Evolutionary conservation across 176 grass and related monocot genomes (phyloP), one percentile per base, ranked within the genome.

Genomic region (Carex parvula): DNA sequence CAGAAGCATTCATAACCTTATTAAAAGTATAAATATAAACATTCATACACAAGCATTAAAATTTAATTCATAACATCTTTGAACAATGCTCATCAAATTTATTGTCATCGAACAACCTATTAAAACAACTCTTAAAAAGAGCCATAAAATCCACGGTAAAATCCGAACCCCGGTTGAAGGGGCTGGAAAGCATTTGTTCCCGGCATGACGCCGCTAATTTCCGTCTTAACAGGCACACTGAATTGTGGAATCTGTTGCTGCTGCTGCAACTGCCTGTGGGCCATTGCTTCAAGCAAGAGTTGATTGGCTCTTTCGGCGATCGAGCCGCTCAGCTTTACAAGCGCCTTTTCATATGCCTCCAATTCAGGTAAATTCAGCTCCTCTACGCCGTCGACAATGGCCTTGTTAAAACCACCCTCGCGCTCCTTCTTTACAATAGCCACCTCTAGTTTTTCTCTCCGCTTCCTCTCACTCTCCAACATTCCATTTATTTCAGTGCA

Each of bases 241-340:
- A 83, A 83, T 6, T 41, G 30, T 7, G 9, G 69, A 13, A 57
- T 32, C 11, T 81, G 37, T 39, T 39, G 80, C 2, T 84, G 71
- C 53, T 84, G 82, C 54, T 84, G 61, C 15, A 60, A 11, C 54
- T 85, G 83, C 26, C 70, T 77, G 60, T 59, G 86, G 13, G 57
- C 56, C 66, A 86, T 72, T 30, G 42, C 80, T 75, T 89, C 70
- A 8, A 76, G 70, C 3, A 89, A 50, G 12, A 89, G 70, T 66
- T 83, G 84, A 59, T 89, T 82, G 7, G 79, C 58, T 70, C 60
- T 79, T 63, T 44, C 64, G 17, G 78, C 88, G 35, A 86, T 68
- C 20, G 53, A 44, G 0, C 58, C 33, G 56, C 88, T 83, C 20
- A 89, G 61, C 50, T 86, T 81, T 6, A 79, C 11, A 42, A 89